Percentiles rank a stretch among this genome's conserved stretches.
Conservation (phyloP, 2,329 filamentous ascomycete species). For the Aspergillus sp. region DNA sequence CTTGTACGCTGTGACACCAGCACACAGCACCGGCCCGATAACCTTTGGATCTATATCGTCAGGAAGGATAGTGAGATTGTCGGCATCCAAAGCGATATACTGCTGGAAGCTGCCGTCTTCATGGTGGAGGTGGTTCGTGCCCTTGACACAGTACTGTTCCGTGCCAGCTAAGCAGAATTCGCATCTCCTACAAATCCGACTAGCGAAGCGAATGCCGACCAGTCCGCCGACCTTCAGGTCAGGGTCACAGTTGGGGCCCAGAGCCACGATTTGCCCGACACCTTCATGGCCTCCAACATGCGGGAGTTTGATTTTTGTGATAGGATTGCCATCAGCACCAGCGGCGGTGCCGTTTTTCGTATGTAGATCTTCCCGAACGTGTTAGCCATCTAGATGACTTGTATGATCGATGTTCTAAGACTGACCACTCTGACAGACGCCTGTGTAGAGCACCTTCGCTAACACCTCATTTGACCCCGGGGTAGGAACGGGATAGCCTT, state of each 20-base stretch:
- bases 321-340: conserved; percentile 43
- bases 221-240: conserved; percentile 42
- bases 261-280: conserved; percentile 44
- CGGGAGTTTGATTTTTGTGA: conserved; percentile 48
- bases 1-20: conserved; percentile 50
- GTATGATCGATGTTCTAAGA: background rate
- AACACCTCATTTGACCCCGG: conserved; percentile 47
- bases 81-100: conserved; percentile 49
- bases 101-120: conserved; percentile 51
- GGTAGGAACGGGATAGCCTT: conserved; percentile 45
- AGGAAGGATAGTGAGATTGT: conserved; percentile 47
- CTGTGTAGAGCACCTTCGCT: conserved; percentile 49
- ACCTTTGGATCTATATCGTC: conserved; percentile 46
- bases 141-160: conserved; percentile 46
- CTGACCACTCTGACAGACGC: conserved; percentile 50
- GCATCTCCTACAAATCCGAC: conserved; percentile 47
- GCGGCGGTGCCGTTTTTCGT: conserved; percentile 44
- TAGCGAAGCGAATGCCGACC: conserved; percentile 49
- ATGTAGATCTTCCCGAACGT: conserved; percentile 37
- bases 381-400: background rate
- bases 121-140: conserved; percentile 50
- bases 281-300: conserved; percentile 53
- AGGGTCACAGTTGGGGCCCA: conserved; percentile 40
- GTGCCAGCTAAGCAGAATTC: conserved; percentile 46
- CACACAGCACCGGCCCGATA: conserved; percentile 48